Evolutionary conservation across 2,329 filamentous ascomycete genomes (phyloP), one percentile per base, ranked within the genome.

Genomic region (Fusarium pseudocircinatum): DNA sequence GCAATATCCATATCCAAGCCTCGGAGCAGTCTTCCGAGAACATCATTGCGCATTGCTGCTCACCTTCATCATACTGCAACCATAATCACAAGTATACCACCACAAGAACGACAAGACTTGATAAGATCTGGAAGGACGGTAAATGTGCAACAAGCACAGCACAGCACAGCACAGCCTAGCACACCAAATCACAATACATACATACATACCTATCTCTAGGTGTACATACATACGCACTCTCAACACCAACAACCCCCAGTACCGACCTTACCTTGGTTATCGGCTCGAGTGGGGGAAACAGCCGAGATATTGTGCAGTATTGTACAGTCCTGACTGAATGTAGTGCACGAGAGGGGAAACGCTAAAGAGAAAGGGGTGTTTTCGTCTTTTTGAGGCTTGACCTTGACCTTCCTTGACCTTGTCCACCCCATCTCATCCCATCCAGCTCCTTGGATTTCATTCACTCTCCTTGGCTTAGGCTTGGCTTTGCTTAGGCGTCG

Each of bases 301-400:
- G 57, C 71, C 67, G 71, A 71, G 58, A 74, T 74, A 69, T 52
- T 30, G 34, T 68, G 44, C 42, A 52, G 54, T 54, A 58, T 37
- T 63, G 43, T 68, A 53, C 32, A 52, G 49, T 10, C 39, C 46
- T 49, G 46, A 49, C 61, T 46, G 28, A 46, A 47, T 43, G 63
- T 69, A 59, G 47, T 54, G 71, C 67, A 74, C 36, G 58, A 77
- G 75, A 75, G 75, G 75, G 74, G 75, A 71, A 67, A 59, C 67
- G 53, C 68, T 73, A 70, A 73, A 60, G 62, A 63, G 69, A 74
- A 62, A 60, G 60, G 72, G 73, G 75, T 52, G 69, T 63, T 60
- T 70, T 71, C 68, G 32, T 50, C 36, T 64, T 52, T 60, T 60
- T 67, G 72, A 76, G 66, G 73, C 73, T 73, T 73, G 67, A 47